Percentiles rank a stretch among this genome's conserved stretches.
Conservation (phyloP, 2,329 filamentous ascomycete genomes). For the Zymoseptoria ardabiliae region DNA sequence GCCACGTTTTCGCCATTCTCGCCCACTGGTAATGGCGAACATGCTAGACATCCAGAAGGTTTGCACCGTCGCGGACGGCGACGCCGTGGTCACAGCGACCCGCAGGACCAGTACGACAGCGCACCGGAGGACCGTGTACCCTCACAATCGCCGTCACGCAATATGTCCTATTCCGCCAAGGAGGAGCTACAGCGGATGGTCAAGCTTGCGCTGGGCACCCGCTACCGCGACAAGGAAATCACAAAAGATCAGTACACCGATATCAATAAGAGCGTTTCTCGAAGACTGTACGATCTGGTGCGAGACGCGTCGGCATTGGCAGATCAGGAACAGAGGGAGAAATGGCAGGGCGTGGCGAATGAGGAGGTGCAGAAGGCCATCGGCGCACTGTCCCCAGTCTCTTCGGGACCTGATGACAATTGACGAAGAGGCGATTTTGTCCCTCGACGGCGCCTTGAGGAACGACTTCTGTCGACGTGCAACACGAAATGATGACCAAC, state of each 20-base stretch:
- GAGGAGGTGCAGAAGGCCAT: constrained; percentile 74
- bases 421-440: neutral
- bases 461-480: neutral
- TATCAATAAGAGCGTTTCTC: constrained; percentile 85
- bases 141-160: constrained; percentile 22
- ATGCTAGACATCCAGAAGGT: constrained; percentile 3
- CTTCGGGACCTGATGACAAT: neutral
- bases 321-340: constrained; percentile 57
- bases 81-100: constrained; percentile 9
- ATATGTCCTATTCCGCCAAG: constrained; percentile 73
- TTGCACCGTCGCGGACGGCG: constrained; percentile 15
- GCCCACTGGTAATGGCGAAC: constrained; percentile 29
- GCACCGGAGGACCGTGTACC: constrained; percentile 16
- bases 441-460: neutral
- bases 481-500: neutral
- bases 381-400: constrained; percentile 21
- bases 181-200: constrained; percentile 85
- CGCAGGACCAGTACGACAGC: constrained; percentile 22
- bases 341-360: constrained; percentile 68
- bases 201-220: constrained; percentile 69
- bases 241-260: constrained; percentile 84
- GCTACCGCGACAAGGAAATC: constrained; percentile 71
- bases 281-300: constrained; percentile 70
- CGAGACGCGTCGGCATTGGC: constrained; percentile 47
- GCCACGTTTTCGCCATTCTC: constrained; percentile 66